Evolutionary conservation across 179 eudicot genomes (phyloP), one percentile per base, ranked within the genome.

Genomic region (Silene coronaria): DNA sequence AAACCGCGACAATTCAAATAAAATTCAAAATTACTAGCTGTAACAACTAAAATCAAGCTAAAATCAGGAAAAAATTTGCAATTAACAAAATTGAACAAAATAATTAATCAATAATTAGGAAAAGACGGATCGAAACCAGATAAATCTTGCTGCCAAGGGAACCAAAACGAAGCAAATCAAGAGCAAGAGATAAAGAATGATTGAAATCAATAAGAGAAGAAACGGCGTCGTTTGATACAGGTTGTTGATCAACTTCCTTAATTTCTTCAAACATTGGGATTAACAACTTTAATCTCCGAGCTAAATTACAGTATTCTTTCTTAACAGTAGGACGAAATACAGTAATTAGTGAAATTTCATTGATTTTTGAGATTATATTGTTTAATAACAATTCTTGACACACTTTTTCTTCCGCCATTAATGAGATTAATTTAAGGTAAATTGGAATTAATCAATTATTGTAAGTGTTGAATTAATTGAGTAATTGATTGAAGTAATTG

Each of bases 221-320:
- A 14, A 85, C 17, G 17, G 86, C 81, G 6, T 82, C 90, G 7
- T 79, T 75, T 3, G 83, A 72, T 27, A 91, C 69, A 0, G 74
- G 23, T 60, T 81, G 84, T 17, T 82, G 84, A 27, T 82, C 83
- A 73, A 77, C 77, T 23, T 91, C 98, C 67, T 86, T 88, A 70
- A 93, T 86, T 84, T 93, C 97, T 71, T 93, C 98, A 42, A 93
- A 93, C 96, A 93, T 85, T 71, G 98, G 96, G 19, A 82, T 76
- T 74, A 93, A 77, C 45, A 93, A 85, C 90, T 93, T 93, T 75
- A 93, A 74, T 78, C 98, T 75, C 24, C 98, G 62, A 4, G 96
- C 93, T 77, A 91, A 75, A 71, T 91, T 93, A 57, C 88, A 80
- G 77, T 83, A 91, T 67, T 90, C 91, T 76, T 81, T 93, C 85